phyloP scores from a whole-genome alignment of 441 rosid species.

The Euphorbia schlechtendalii region DNA sequence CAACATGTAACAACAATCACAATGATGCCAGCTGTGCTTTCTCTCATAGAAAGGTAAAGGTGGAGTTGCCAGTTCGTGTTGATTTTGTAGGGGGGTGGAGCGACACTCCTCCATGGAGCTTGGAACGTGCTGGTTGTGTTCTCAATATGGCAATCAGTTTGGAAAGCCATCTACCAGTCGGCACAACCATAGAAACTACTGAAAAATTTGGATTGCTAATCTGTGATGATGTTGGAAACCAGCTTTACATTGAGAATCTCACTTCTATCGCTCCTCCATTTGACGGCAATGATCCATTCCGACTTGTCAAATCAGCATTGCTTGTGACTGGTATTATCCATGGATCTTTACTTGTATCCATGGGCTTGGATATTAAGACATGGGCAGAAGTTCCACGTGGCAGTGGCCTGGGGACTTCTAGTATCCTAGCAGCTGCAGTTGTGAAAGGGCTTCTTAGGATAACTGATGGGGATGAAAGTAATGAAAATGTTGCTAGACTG shows the following conservation, averaged over 20 bases:
- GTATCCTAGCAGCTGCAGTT: slow-evolving; percentile 92
- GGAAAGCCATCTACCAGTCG: slow-evolving; percentile 84
- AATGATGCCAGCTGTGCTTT: slow-evolving; percentile 25
- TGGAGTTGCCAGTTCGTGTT: slow-evolving; percentile 86
- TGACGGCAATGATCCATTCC: slow-evolving; percentile 51
- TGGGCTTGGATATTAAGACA: slow-evolving; percentile 61
- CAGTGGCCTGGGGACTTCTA: slow-evolving; percentile 91
- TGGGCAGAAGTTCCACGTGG: slow-evolving; percentile 96
- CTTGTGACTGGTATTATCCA: slow-evolving; percentile 63
- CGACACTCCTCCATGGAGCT: slow-evolving; percentile 97
- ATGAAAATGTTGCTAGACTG: slow-evolving; percentile 79
- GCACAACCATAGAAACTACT: slow-evolving; percentile 68
- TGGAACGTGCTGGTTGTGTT: slow-evolving; percentile 91
- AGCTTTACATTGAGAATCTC: slow-evolving; percentile 41
- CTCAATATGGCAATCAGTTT: slow-evolving; percentile 82
- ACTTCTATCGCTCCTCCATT: slow-evolving; percentile 58
- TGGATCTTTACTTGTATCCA: slow-evolving; percentile 32
- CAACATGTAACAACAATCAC: slow-evolving; percentile 21
- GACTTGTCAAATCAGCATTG: slow-evolving; percentile 82
- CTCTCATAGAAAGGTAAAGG: slow-evolving; percentile 43
- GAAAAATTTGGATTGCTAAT: slow-evolving; percentile 48
- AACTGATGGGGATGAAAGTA: slow-evolving; percentile 64
- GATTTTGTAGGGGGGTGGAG: slow-evolving; percentile 99
- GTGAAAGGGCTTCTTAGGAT: slow-evolving; percentile 79
- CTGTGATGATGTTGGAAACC: slow-evolving; percentile 65